phyloP scores from a whole-genome alignment of 306 rosid species.

The Trichosanthes cucumerina region DNA sequence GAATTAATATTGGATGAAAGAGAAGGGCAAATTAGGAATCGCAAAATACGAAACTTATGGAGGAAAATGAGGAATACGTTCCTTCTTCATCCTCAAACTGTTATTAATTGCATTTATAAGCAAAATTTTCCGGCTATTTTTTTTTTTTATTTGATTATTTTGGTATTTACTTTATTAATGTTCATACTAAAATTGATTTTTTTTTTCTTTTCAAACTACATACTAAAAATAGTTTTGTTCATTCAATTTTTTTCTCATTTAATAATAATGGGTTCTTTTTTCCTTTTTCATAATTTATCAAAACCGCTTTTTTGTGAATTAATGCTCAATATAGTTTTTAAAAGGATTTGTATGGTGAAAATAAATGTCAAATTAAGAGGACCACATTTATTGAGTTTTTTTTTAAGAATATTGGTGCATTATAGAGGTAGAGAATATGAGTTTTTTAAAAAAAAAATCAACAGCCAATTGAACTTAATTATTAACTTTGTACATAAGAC shows the following conservation, averaged over 20 bases:
- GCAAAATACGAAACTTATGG: slow-evolving; percentile 6
- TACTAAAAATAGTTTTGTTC: neutral
- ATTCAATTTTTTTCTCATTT: neutral
- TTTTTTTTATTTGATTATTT: neutral
- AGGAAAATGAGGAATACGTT: slow-evolving; percentile 12
- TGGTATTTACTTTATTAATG: neutral
- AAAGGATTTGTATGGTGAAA: neutral
- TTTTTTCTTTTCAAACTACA: neutral
- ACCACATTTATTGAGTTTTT: neutral
- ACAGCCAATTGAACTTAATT: no score
- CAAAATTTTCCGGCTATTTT: neutral
- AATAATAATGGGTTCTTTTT: neutral
- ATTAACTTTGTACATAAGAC: no score
- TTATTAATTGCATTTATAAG: neutral
- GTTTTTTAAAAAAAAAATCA: no score
- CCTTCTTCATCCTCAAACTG: slow-evolving; percentile 12
- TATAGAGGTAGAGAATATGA: neutral
- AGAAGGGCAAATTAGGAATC: slow-evolving; percentile 13
- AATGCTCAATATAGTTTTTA: neutral
- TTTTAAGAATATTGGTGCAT: neutral
- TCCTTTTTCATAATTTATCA: neutral
- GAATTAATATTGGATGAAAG: slow-evolving; percentile 10
- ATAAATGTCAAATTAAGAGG: neutral
- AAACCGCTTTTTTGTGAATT: neutral
- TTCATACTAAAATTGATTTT: neutral